phyloP scores from a whole-genome alignment of 306 rosid genomes.

The Trifolium fragiferum region DNA sequence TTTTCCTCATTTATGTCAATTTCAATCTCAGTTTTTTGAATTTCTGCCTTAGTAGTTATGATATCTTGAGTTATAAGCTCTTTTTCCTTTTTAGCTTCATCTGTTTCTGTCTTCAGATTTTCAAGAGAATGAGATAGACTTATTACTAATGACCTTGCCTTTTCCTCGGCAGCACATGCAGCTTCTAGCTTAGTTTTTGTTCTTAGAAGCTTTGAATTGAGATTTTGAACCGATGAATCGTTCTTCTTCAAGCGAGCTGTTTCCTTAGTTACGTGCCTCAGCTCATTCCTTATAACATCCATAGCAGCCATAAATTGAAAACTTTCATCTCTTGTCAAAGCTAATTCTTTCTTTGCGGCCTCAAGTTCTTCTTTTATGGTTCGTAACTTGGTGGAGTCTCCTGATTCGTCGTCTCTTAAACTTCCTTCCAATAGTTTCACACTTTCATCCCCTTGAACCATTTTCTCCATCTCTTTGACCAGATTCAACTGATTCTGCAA shows the following conservation, averaged over 20 bases:
- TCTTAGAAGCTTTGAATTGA: conserved; percentile 76
- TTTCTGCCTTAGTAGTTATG: conserved; percentile 51
- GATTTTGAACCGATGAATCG: conserved; percentile 55
- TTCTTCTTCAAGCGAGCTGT: conserved; percentile 54
- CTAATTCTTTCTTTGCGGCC: conserved; percentile 69
- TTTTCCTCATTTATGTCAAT: conserved; percentile 66
- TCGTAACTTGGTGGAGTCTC: conserved; percentile 42
- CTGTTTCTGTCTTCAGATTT: conserved; percentile 61
- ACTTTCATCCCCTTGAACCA: conserved; percentile 49
- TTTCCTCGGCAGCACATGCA: conserved; percentile 70
- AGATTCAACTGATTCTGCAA: conserved; percentile 62
- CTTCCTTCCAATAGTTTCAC: conserved; percentile 38
- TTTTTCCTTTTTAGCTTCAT: conserved; percentile 62
- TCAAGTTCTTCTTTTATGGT: conserved; percentile 61
- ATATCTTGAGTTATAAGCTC: conserved; percentile 53
- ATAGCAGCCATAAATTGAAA: conserved; percentile 83
- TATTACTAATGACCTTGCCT: conserved; percentile 57
- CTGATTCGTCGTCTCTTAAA: conserved; percentile 51
- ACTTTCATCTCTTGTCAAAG: conserved; percentile 65
- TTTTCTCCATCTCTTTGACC: conserved; percentile 57
- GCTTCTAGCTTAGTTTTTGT: conserved; percentile 76
- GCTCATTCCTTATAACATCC: conserved; percentile 88
- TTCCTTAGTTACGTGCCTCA: conserved; percentile 59
- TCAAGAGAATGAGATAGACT: conserved; percentile 66
- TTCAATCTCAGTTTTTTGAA: conserved; percentile 58